Evolutionary conservation across 2,329 filamentous ascomycete genomes (phyloP).

Genomic region (Aureobasidium namibiae): DNA sequence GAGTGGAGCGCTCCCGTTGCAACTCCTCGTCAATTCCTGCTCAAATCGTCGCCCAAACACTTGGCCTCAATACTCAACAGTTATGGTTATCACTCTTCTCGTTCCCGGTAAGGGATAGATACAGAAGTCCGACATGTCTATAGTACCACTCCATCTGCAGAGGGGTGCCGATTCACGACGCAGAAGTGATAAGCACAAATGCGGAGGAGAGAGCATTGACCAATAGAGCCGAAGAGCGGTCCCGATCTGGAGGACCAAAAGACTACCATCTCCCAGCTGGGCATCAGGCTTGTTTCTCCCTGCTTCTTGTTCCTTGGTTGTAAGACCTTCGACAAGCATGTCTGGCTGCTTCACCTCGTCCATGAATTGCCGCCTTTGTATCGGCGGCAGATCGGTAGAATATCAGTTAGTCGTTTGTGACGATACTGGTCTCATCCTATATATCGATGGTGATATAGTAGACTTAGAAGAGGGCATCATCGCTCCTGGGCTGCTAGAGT

Average conservation of each 20-base stretch:
- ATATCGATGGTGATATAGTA: constrained; percentile 36
- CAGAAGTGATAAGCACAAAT: neutral
- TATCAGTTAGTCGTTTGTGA: constrained; percentile 38
- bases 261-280: neutral
- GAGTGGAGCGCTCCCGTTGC: neutral
- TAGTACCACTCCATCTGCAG: too few relatives aligned
- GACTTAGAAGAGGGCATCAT: constrained; percentile 44
- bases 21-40: constrained; percentile 1
- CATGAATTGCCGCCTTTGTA: constrained; percentile 38
- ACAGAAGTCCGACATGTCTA: too few relatives aligned
- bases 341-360: constrained; percentile 37
- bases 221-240: neutral
- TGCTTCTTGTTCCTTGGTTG: neutral
- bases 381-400: constrained; percentile 34
- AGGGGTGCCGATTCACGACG: too few relatives aligned
- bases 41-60: neutral
- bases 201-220: neutral
- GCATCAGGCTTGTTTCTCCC: neutral
- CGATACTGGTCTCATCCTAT: constrained; percentile 36
- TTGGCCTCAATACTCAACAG: neutral
- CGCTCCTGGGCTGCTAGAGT: constrained; percentile 47
- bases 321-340: constrained; percentile 12
- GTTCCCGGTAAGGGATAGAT: neutral
- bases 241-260: neutral
- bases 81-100: neutral